These are phyloP conservation scores for Schizophyllum amplum DNA, from an alignment of 1,284 basidiomycete genomes.

Conservation along the genomic window DNA sequence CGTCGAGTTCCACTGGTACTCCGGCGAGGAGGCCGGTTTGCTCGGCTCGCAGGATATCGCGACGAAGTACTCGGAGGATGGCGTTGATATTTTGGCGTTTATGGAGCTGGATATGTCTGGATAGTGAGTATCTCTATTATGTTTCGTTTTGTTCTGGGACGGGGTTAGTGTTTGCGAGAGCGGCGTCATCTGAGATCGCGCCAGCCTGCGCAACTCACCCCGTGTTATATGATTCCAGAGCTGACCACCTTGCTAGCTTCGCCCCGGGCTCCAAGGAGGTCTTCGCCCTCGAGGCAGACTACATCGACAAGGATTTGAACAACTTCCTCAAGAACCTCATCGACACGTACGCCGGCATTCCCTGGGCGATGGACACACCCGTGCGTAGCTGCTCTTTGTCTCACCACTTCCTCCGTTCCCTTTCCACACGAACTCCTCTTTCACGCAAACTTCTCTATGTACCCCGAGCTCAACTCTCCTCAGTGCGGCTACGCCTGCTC, in stretches of 20 bases:
- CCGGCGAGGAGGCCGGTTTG: conserved; percentile 45
- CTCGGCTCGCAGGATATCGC: conserved; percentile 62
- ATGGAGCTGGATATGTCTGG: conserved; percentile 43
- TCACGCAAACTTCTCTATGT: conserved; percentile 16
- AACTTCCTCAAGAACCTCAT: conserved; percentile 32
- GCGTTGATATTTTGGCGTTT: conserved; percentile 38
- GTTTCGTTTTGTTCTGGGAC: neutral
- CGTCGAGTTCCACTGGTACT: conserved; percentile 53
- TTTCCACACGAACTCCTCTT: neutral
- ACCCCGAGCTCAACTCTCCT: neutral
- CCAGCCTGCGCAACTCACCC: too few relatives aligned
- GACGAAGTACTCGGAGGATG: conserved; percentile 41
- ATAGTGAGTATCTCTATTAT: conserved; percentile 27
- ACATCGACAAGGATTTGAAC: conserved; percentile 37
- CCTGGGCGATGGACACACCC: conserved; percentile 28
- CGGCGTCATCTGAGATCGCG: too few relatives aligned
- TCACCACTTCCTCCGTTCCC: conserved; percentile 9
- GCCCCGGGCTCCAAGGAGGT: conserved; percentile 49
- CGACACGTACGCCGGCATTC: conserved; percentile 28
- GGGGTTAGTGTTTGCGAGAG: neutral
- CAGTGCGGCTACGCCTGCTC: conserved; percentile 36
- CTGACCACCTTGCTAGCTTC: conserved; percentile 29
- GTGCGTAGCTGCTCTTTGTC: conserved; percentile 30
- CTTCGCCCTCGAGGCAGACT: conserved; percentile 59
- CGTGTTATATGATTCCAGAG: neutral